Base-by-base conservation (phyloP, 768 basidiomycete species). In the Mycena leptocephala region DNA sequence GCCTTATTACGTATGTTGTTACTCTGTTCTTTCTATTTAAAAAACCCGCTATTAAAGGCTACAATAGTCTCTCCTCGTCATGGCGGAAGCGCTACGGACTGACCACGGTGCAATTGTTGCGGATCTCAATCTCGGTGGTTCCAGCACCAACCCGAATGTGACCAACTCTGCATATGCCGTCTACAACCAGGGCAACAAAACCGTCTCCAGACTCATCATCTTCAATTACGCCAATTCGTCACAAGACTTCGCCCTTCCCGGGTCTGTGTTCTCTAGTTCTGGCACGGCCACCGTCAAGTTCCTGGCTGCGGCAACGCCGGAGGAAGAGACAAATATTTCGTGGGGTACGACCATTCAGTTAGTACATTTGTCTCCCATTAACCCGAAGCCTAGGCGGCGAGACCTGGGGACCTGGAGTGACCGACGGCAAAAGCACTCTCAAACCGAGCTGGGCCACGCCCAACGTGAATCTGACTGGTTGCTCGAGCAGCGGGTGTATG, bases 151-250 rank as follows among this genome's bases (percentile, higher is more conserved):
- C 72, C 79, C 79, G 16, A 84, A 82, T 77, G 85, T 87, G 37
- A 87, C 87, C 26, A 86, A 85, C 46, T 88, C 90, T 75, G 86
- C 90, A 37, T 94, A 95, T 80, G 92, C 89, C 7, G 82, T 94
- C 33, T 93, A 92, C 84, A 91, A 94, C 75, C 85, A 90, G 41
- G 82, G 81, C 16, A 86, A 85, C 58, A 86, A 87, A 3, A 84
- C 85, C 1, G 81, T 90, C 30, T 81, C 85, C 39, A 84, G 86
- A 61, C 80, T 91, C 30, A 87, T 88, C 18, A 79, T 92, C 46
- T 89, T 92, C 82, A 91, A 92, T 77, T 91, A 84, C 77, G 88
- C 85, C 79, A 87, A 90, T 82, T 81, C 87, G 71, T 84, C 84
- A 64, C 72, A 85, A 64, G 86, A 87, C 80, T 88, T 92, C 80